These are phyloP conservation scores for Rhodomyrtus tomentosa DNA, from an alignment of 345 rosid genomes.

Conservation along the genomic window DNA sequence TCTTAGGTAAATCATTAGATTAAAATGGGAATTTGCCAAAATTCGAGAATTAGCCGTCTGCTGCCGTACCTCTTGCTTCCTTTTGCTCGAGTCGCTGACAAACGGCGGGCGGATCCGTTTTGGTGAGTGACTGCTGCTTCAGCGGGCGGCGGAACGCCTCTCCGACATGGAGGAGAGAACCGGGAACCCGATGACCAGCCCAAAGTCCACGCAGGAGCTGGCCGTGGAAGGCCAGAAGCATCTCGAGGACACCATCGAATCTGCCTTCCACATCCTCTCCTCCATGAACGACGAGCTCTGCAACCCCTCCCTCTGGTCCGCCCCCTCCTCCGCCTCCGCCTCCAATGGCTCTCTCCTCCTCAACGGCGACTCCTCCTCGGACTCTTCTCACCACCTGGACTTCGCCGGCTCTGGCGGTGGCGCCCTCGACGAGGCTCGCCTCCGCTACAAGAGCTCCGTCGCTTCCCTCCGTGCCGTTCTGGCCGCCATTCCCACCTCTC, in stretches of 20 bases:
- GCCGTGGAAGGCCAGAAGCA: constrained; percentile 85
- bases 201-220: constrained; percentile 66
- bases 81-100: not conserved
- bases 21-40: not conserved
- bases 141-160: not conserved
- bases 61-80: not conserved
- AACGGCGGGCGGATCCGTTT: not conserved
- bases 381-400: constrained; percentile 38
- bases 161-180: constrained; percentile 1
- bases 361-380: constrained; percentile 37
- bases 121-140: not conserved
- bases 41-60: not conserved
- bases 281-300: constrained; percentile 97
- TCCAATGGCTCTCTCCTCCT: constrained; percentile 11
- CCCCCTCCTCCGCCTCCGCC: constrained; percentile 16
- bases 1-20: not conserved
- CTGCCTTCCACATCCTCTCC: constrained; percentile 73
- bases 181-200: constrained; percentile 3
- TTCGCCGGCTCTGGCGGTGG: constrained; percentile 24
- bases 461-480: constrained; percentile 86
- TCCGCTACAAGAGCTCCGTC: constrained; percentile 67
- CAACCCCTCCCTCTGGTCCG: constrained; percentile 75
- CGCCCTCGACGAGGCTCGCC: constrained; percentile 77
- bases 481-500: constrained; percentile 66
- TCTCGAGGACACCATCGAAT: constrained; percentile 77